A percentile compares a stretch with the other conserved stretches of the same genome.
These are phyloP conservation scores for Logfia minima DNA, from an alignment of 129 eudicot genomes.

Conservation along the genomic window DNA sequence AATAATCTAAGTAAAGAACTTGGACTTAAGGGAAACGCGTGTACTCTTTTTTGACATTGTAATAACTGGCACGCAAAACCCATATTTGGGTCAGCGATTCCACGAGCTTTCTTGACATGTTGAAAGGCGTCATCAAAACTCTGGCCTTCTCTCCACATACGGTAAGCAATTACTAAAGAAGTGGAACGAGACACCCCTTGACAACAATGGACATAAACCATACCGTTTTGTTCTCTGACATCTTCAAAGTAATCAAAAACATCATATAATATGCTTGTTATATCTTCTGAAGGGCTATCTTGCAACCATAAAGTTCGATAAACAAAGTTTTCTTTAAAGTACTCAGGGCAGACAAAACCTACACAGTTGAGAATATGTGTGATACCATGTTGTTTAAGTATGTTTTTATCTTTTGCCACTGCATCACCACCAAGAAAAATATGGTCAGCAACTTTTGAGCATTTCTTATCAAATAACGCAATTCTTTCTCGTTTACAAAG, in stretches of 20 bases:
- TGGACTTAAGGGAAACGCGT: slow-evolving; percentile 83
- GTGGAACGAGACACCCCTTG: slow-evolving; percentile 96
- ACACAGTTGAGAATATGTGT: slow-evolving; percentile 86
- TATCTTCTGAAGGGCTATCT: slow-evolving; percentile 84
- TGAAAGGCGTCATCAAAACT: slow-evolving; percentile 86
- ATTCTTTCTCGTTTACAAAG: slow-evolving; percentile 65
- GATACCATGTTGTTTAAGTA: slow-evolving; percentile 66
- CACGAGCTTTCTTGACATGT: slow-evolving; percentile 74
- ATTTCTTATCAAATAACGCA: slow-evolving; percentile 56
- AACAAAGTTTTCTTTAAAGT: slow-evolving; percentile 64
- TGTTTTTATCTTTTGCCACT: slow-evolving; percentile 66
- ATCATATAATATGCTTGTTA: slow-evolving; percentile 85
- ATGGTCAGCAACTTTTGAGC: slow-evolving; percentile 58
- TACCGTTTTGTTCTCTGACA: slow-evolving; percentile 72
- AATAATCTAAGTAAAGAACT: slow-evolving; percentile 71
- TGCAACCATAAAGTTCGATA: slow-evolving; percentile 82
- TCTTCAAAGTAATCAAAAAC: slow-evolving; percentile 93
- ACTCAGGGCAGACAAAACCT: slow-evolving; percentile 81
- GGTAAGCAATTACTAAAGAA: slow-evolving; percentile 79
- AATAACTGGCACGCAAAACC: slow-evolving; percentile 82
- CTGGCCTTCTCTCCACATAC: slow-evolving; percentile 89
- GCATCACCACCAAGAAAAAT: slow-evolving; percentile 78
- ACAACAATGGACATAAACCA: slow-evolving; percentile 79
- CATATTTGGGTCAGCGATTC: slow-evolving; percentile 86
- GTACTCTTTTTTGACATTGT: slow-evolving; percentile 88